Base-by-base conservation (phyloP, 192 early-diverging fungal genomes). In the Coemansia sp. region DNA sequence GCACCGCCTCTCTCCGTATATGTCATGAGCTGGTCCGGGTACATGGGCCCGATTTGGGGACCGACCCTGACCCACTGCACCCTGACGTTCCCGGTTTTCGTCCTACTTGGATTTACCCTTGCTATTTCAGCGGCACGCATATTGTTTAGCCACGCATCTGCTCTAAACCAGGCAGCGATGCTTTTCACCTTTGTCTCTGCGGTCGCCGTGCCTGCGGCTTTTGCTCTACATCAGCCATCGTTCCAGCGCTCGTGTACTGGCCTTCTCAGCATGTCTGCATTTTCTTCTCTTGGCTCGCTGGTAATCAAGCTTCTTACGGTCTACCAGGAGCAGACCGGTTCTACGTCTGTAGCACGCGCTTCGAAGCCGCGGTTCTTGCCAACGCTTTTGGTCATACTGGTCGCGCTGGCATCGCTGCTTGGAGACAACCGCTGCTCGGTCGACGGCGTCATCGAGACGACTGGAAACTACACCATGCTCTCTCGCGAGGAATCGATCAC, bases 401-500 rank as follows among this genome's bases (percentile, higher is more conserved):
- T 76, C 20, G 71, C 66, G 7, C 29, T 69, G 28, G 67, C 64
- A 7, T 71, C 69, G 20, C 56, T 76, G 25, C 30, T 72, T 2
- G 18, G 42, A 33, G 83, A 89, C 61, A 82, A 86, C 38, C 82
- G 82, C 10, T 91, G 88, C 64, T 66, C 78, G 42, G 36, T 60
- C 12, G 68, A 77, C 68, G 71, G 70, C 63, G 40, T 16, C 40
- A 56, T 64, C 57, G n/a, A n/a, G 22, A 60, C 50, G n/a, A 18
- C 61, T 33, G 56, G 62, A 42, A 76, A 63, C 56, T 80, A 66
- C 50, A 49, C 51, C 7, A 85, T 92, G 57, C 72, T 93, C 33
- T 88, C 76, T 31, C 86, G 90, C 42, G 84, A 77, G n/a, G 93
- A 97, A 69, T 93, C 91, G 7, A 66, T 85, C 42, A 94, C 92